A percentile compares a stretch with the other conserved stretches of the same genome.
Evolutionary conservation across 371 early-diverging fungal species (phyloP).

Genomic region (Aphelidium insulamus): DNA sequence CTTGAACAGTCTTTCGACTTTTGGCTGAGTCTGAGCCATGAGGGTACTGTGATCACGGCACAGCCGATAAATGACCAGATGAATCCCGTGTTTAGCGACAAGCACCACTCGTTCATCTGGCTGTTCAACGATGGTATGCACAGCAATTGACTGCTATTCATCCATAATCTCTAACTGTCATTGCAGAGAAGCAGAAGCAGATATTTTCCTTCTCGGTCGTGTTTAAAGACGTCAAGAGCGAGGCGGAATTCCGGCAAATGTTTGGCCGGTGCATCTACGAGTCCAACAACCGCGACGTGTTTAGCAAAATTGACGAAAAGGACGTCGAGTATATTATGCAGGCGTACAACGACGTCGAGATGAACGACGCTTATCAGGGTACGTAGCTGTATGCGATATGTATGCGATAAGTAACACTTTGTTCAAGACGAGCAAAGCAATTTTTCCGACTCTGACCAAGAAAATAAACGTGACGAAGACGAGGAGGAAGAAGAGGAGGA

Average conservation of each 20-base stretch:
- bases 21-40: slow-evolving; percentile 25
- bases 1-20: slow-evolving; percentile 12
- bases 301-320: slow-evolving; percentile 15
- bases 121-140: slow-evolving; percentile 15
- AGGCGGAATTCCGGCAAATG: slow-evolving; percentile 20
- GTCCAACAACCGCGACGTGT: slow-evolving; percentile 18
- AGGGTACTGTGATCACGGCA: slow-evolving; percentile 15
- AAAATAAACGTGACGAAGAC: slow-evolving; percentile 6
- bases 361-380: slow-evolving; percentile 9
- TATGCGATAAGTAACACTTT: not conserved
- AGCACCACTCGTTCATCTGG: slow-evolving; percentile 35
- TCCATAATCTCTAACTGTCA: not conserved
- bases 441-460: slow-evolving; percentile 5
- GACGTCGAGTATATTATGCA: slow-evolving; percentile 37
- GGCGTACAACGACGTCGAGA: slow-evolving; percentile 35
- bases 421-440: slow-evolving; percentile 2
- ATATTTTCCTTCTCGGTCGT: slow-evolving; percentile 36
- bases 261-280: slow-evolving; percentile 43
- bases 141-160: not conserved
- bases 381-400: not conserved
- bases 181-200: slow-evolving; percentile 3
- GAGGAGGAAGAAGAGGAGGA: slow-evolving; percentile 7
- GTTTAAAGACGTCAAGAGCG: slow-evolving; percentile 16
- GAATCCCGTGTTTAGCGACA: slow-evolving; percentile 43
- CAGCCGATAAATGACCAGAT: slow-evolving; percentile 41